Evolutionary conservation across 805 yeast genomes (phyloP), one percentile per base, ranked within the genome.

Genomic region (Metschnikowia reukaufii): DNA sequence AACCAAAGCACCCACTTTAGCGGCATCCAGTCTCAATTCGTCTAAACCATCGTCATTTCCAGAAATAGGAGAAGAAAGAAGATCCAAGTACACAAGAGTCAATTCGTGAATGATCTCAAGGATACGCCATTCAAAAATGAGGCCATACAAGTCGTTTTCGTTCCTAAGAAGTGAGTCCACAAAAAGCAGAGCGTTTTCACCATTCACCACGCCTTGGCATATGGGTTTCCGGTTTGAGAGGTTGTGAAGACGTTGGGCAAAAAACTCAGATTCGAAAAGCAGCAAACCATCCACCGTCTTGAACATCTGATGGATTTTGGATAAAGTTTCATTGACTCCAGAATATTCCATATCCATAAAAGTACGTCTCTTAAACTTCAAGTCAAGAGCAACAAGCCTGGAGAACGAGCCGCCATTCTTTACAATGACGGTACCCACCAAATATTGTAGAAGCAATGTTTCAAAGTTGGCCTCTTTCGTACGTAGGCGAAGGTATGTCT

Each of bases 121-220:
- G 5, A 70, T 40, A 54, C 76, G 64, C 74, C 74, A 72, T 31
- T 59, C 52, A n/a, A 61, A 55, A 2, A 72, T 32, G 3, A 66
- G 47, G 1, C 55, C 62, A 47, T 63, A 71, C 27, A 62, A 55
- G 44, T 64, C 57, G 10, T 42, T 15, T n/a, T 40, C 39, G 45
- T 53, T 56, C 21, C 56, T 55, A 34, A 60, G 57, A 37, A 47
- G 58, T 33, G 60, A 42, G 48, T 71, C 76, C 17, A 64, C 61
- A 45, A 61, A 71, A 36, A 62, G 65, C 29, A 65, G 43, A 21
- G 55, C 49, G 47, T 69, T 66, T 30, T 57, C 64, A 2, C 67
- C 67, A 44, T 62, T 63, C 10, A 46, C 40, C 8, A 70, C 46
- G 6, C 55, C 57, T 27, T 38, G n/a, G 47, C 65, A 67, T n/a